Base-by-base conservation (phyloP, 2,329 filamentous ascomycete species). In the Fusarium stilboides region DNA sequence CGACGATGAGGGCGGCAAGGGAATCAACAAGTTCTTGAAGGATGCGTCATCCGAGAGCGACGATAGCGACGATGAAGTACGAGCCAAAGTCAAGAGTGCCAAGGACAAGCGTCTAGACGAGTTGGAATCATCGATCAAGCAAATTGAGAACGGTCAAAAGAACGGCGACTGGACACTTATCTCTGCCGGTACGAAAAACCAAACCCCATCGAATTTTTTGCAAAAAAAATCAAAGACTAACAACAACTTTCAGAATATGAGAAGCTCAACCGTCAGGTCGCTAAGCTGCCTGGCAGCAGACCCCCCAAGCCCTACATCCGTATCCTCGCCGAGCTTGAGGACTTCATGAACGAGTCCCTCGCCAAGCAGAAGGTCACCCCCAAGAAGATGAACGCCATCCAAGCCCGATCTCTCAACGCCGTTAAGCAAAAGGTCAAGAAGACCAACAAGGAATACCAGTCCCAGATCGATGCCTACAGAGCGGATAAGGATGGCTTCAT, bases 401-500 rank as follows among this genome's bases (percentile, higher is more conserved):
- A 95, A 79, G 92, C 94, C 71, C 93, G 94, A 83, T 94, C 94
- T 77, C 88, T 99, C 77, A 99, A 98, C 81, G 94, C 94, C 68
- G 93, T 98, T 77, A 97, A 98, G 85, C 96, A 99, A 82, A 94
- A 94, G 84, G 94, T 99, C 85, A 94, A 95, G 89, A 98, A 98
- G 89, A 95, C 95, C 84, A 97, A 95, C 87, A 97, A 97, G 84
- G 95, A 98, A 70, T 95, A 95, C 83, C 89, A 93, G 77, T 85
- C 88, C 67, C 93, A 97, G 77, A 91, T 99, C 75, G 94, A 97
- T 74, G 88, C 91, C 69, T 99, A 95, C 85, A 88, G 92, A 73
- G 91, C 89, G 69, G 89, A 97, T 80, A 94, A 95, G 81, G 94
- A 95, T 70, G 90, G 84, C 19, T 98, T 91, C 83, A 94, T 98